A percentile compares a stretch with the other conserved stretches of the same genome.
These are phyloP conservation scores for Cystobasidium onofrii DNA, from an alignment of 768 basidiomycete genomes.

Conservation along the genomic window DNA sequence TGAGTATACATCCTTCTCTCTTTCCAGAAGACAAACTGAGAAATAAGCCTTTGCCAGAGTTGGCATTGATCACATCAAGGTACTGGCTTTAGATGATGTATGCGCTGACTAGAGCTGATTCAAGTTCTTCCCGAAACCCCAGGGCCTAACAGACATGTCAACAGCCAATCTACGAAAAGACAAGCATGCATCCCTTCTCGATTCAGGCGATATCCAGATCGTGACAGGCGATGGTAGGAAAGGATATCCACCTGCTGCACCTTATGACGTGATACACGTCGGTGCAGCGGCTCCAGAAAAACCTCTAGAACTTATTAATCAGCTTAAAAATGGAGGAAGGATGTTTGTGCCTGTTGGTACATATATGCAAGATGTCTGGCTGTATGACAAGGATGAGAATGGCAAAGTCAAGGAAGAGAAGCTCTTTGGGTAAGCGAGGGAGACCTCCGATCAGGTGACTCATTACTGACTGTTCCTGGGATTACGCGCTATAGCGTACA, in stretches of 20 bases:
- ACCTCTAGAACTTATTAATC: constrained; percentile 64
- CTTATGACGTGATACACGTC: constrained; percentile 78
- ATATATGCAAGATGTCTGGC: constrained; percentile 56
- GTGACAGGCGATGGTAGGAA: constrained; percentile 70
- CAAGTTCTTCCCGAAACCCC: not conserved
- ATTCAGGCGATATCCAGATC: constrained; percentile 56
- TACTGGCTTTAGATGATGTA: no score
- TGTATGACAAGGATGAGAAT: constrained; percentile 66
- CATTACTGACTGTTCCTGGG: not conserved
- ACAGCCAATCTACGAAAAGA: constrained; percentile 59
- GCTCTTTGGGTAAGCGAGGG: constrained; percentile 62
- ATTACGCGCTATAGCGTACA: constrained; percentile 35
- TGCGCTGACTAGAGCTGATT: not conserved
- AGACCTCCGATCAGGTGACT: constrained; percentile 46
- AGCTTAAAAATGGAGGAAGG: constrained; percentile 48
- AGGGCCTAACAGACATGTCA: constrained; percentile 52
- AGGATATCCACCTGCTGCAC: constrained; percentile 49
- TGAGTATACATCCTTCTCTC: constrained; percentile 39
- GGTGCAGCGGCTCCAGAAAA: constrained; percentile 77
- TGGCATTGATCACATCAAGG: constrained; percentile 83
- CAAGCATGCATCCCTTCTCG: constrained; percentile 55
- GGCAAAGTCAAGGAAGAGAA: constrained; percentile 60
- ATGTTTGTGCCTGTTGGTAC: constrained; percentile 91
- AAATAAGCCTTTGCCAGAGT: constrained; percentile 44
- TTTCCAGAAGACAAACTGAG: constrained; percentile 43